A percentile compares a stretch with the other conserved stretches of the same genome.
phyloP scores from a whole-genome alignment of 1,139 yeast species.

The Kodamaea arcana region DNA sequence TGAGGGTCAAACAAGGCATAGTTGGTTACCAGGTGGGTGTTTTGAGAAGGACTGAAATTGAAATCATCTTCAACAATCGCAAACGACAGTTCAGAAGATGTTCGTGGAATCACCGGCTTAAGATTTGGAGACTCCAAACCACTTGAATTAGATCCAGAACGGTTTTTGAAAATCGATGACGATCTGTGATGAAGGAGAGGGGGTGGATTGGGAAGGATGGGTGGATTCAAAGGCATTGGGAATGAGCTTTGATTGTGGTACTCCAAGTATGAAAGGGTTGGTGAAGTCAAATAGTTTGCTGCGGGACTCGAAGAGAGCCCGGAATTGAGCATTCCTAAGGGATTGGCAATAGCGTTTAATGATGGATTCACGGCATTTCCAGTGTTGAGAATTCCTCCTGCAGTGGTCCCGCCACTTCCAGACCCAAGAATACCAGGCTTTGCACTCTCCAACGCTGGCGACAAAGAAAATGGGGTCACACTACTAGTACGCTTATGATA shows the following conservation, averaged over 20 bases:
- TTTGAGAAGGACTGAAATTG: conserved; percentile 25
- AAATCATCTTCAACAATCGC: conserved; percentile 49
- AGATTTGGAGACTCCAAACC: conserved; percentile 47
- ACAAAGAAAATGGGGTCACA: conserved; percentile 47
- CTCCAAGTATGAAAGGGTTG: conserved; percentile 13
- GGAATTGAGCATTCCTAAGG: background rate
- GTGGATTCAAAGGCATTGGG: background rate
- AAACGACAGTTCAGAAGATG: conserved; percentile 55
- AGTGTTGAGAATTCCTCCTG: background rate
- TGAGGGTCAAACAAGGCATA: conserved; percentile 73
- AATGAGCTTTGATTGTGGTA: background rate
- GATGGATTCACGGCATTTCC: conserved; percentile 13
- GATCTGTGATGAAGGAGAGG: conserved; percentile 15
- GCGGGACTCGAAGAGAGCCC: background rate
- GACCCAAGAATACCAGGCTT: conserved; percentile 9
- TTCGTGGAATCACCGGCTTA: conserved; percentile 42
- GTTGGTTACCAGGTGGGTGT: conserved; percentile 26
- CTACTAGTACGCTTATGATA: conserved; percentile 34
- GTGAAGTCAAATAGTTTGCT: conserved; percentile 9
- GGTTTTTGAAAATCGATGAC: conserved; percentile 11
- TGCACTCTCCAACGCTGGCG: conserved; percentile 40
- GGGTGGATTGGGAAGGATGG: conserved; percentile 10
- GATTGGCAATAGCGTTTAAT: conserved; percentile 3
- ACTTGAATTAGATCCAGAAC: conserved; percentile 34
- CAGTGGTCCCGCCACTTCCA: background rate